These are phyloP conservation scores for Aspergillus oerlinghausenensis DNA, from an alignment of 2,329 filamentous ascomycete species.

Conservation along the genomic window DNA sequence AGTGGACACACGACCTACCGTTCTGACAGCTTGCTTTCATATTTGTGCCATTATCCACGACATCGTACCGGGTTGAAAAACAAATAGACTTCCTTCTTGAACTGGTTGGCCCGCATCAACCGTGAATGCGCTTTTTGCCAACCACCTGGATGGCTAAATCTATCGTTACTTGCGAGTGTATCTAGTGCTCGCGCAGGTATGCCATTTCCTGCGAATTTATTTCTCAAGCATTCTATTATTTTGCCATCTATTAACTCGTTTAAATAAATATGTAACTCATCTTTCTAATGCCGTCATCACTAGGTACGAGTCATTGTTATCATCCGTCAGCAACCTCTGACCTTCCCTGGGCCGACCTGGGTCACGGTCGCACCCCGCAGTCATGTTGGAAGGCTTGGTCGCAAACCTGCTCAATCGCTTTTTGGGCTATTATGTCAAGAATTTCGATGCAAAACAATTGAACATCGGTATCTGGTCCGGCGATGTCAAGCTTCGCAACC, in stretches of 20 bases:
- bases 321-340: not conserved
- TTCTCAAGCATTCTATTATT: not conserved
- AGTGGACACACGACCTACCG: not conserved
- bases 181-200: slow-evolving; percentile 17
- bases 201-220: not conserved
- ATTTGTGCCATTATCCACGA: not conserved
- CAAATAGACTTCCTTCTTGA: slow-evolving; percentile 11
- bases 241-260: slow-evolving; percentile 2
- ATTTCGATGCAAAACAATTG: slow-evolving; percentile 95
- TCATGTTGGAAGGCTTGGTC: slow-evolving; percentile 95
- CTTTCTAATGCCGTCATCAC: slow-evolving; percentile 8
- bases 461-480: slow-evolving; percentile 99
- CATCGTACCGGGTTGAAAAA: not conserved
- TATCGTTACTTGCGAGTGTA: slow-evolving; percentile 16
- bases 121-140: slow-evolving; percentile 23
- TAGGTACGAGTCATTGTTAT: not conserved
- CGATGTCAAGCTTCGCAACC: slow-evolving; percentile 89
- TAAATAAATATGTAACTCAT: slow-evolving; percentile 7
- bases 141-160: slow-evolving; percentile 27
- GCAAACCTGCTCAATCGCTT: slow-evolving; percentile 98
- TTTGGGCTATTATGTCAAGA: slow-evolving; percentile 99
- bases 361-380: slow-evolving; percentile 61
- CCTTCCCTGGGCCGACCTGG: slow-evolving; percentile 57
- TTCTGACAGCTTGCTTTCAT: not conserved
- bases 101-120: slow-evolving; percentile 18